These are phyloP conservation scores for Trebouxia gelatinosa DNA, from an alignment of 163 green algal species.

Conservation along the genomic window DNA sequence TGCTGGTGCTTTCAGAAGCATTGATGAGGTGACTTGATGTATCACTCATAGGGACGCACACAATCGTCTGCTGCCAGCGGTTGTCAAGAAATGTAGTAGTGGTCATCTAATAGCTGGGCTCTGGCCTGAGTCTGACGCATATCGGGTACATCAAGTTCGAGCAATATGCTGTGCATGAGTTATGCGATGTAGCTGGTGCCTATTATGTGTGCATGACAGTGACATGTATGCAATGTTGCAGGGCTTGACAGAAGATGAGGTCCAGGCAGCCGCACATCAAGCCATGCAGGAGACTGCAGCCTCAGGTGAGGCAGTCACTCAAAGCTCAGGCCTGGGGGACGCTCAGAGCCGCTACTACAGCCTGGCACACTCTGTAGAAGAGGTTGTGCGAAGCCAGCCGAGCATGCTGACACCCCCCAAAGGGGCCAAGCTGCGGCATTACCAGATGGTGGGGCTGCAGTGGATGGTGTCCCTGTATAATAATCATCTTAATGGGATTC, in stretches of 20 bases:
- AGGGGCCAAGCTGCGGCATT: conserved; percentile 81
- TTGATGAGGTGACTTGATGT: too few species aligned
- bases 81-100: too few species aligned
- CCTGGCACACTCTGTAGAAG: conserved; percentile 84
- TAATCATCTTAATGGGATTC: conserved; percentile 98
- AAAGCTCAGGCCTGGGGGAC: conserved; percentile 44
- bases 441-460: conserved; percentile 94
- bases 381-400: conserved; percentile 60
- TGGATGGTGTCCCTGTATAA: conserved; percentile 99
- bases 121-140: too few species aligned
- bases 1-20: too few species aligned
- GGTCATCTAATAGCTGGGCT: too few species aligned
- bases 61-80: too few species aligned
- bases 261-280: conserved; percentile 51
- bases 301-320: conserved; percentile 47
- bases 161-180: too few species aligned
- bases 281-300: conserved; percentile 58
- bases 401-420: conserved; percentile 70
- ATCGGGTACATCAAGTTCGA: too few species aligned
- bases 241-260: conserved; percentile 75
- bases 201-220: too few species aligned
- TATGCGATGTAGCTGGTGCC: too few species aligned
- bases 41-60: too few species aligned
- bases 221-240: conserved; percentile 11
- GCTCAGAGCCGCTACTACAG: conserved; percentile 73